A percentile compares a stretch with the other conserved stretches of the same genome.
phyloP scores from a whole-genome alignment of 192 early-diverging fungal species.

The Podila verticillata region DNA sequence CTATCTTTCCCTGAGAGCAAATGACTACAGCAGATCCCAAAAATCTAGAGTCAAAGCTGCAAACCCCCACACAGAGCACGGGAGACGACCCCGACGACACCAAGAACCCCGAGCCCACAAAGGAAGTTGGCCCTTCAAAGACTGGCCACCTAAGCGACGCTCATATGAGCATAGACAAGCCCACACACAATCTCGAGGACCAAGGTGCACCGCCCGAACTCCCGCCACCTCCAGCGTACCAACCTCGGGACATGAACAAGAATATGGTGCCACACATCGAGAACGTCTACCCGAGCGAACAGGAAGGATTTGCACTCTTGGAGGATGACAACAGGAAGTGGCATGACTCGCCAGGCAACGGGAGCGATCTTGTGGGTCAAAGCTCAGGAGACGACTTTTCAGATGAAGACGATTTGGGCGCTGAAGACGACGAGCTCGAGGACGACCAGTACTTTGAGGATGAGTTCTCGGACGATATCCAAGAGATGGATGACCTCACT shows the following conservation, averaged over 20 bases:
- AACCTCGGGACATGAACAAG: background rate
- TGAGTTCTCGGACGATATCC: slow-evolving; percentile 28
- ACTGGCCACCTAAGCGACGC: background rate
- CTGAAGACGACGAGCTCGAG: slow-evolving; percentile 39
- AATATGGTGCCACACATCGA: background rate
- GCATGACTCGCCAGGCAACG: slow-evolving; percentile 21
- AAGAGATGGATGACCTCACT: slow-evolving; percentile 10
- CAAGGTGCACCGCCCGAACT: background rate
- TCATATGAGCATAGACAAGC: too few relatives aligned
- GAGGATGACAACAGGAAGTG: slow-evolving; percentile 10
- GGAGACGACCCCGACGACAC: background rate
- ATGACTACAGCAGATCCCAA: background rate
- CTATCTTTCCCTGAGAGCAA: background rate
- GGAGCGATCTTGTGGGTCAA: slow-evolving; percentile 24
- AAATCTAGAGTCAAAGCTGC: slow-evolving; percentile 4
- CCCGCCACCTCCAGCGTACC: background rate
- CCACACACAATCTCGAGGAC: background rate
- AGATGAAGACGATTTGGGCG: slow-evolving; percentile 25
- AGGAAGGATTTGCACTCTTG: background rate
- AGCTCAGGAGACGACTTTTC: slow-evolving; percentile 41
- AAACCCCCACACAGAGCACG: background rate
- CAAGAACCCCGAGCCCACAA: background rate
- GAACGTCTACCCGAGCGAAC: background rate
- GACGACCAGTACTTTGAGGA: slow-evolving; percentile 42
- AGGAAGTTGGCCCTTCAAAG: background rate